Evolutionary conservation across 2,329 filamentous ascomycete species (phyloP).

Genomic region (Didymella exigua): DNA sequence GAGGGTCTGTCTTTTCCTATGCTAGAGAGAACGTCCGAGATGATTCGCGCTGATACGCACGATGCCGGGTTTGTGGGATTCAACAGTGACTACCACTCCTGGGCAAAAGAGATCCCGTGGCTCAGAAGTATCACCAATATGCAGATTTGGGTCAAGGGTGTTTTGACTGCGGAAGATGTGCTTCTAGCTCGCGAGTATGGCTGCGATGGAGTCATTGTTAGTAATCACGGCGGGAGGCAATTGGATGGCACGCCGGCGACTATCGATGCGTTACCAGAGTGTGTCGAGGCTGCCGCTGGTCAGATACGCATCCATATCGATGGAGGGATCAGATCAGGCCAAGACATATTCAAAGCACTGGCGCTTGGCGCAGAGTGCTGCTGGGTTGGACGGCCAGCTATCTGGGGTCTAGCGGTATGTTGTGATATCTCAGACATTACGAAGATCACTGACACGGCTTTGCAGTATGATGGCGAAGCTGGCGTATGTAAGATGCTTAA

Average conservation of each 20-base stretch:
- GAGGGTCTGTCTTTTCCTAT: constrained; percentile 2
- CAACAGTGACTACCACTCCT: constrained; percentile 2
- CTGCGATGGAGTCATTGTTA: constrained; percentile 5
- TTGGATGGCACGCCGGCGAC: constrained; percentile 6
- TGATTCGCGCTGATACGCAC: neutral
- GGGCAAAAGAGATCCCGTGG: neutral
- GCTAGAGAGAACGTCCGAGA: neutral
- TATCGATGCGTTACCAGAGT: constrained; percentile 5
- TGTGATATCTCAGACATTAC: neutral
- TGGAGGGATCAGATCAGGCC: neutral
- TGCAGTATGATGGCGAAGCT: constrained; percentile 1
- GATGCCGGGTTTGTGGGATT: constrained; percentile 1
- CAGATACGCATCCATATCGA: constrained; percentile 1
- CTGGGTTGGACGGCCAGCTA: neutral
- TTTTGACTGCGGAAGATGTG: constrained; percentile 7
- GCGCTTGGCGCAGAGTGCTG: constrained; percentile 6
- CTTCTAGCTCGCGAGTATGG: constrained; percentile 4
- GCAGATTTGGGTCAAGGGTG: constrained; percentile 8
- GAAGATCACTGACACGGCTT: neutral
- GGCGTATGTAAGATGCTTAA: constrained; percentile 5
- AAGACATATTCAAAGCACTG: constrained; percentile 4
- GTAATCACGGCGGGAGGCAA: constrained; percentile 2
- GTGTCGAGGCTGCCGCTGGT: constrained; percentile 1
- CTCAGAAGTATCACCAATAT: constrained; percentile 3
- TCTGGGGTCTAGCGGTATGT: constrained; percentile 4